Conservation (phyloP, 1,139 yeast species). For the Kurtzmaniella quercitrusa region DNA sequence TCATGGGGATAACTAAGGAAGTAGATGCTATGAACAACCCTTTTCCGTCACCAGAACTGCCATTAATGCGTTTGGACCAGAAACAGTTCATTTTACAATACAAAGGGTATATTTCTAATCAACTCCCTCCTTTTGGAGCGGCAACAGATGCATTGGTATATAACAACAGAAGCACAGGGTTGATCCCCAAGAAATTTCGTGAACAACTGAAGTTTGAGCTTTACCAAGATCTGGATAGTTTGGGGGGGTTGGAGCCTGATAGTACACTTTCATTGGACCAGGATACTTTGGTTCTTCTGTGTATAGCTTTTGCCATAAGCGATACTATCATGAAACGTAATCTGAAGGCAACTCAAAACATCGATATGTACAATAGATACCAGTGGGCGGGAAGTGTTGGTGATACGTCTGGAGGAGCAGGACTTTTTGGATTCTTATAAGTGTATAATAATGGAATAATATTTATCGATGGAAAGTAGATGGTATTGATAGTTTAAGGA, state of each 20-base stretch:
- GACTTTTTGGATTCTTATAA: neutral
- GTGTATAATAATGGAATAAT: neutral
- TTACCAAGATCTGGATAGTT: constrained; percentile 25
- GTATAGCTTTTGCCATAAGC: constrained; percentile 29
- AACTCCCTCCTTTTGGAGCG: constrained; percentile 40
- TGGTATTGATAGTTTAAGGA: neutral
- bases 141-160: constrained; percentile 28
- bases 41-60: constrained; percentile 22
- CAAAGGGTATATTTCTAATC: constrained; percentile 23
- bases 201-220: constrained; percentile 34
- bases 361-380: constrained; percentile 7
- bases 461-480: neutral
- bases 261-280: constrained; percentile 31
- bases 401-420: neutral
- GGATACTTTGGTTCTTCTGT: constrained; percentile 29
- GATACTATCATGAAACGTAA: constrained; percentile 21
- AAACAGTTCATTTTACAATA: constrained; percentile 9
- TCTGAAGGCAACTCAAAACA: constrained; percentile 5
- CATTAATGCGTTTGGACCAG: constrained; percentile 13
- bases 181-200: constrained; percentile 31
- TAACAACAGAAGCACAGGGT: constrained; percentile 12
- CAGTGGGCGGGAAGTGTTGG: constrained; percentile 3
- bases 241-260: constrained; percentile 11
- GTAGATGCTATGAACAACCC: constrained; percentile 20
- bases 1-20: neutral